Percentiles rank a stretch among this genome's conserved stretches.
Conservation (phyloP, 371 early-diverging fungal species). For the Saksenaea oblongispora region DNA sequence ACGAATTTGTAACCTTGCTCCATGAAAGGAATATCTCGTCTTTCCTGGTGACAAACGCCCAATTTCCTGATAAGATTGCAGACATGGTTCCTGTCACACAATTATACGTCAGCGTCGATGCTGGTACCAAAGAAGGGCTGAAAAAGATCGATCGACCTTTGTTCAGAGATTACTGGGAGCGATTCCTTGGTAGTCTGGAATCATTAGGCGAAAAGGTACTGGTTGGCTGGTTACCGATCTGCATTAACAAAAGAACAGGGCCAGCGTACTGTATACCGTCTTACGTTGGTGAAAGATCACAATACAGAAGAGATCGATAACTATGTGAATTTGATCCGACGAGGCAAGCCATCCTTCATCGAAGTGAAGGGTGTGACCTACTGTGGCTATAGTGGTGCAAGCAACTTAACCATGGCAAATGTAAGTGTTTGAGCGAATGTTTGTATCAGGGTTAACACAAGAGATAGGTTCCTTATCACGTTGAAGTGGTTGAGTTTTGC, state of each 20-base stretch:
- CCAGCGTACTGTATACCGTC: constrained; percentile 76
- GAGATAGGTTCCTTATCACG: constrained; percentile 70
- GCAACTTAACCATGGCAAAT: constrained; percentile 73
- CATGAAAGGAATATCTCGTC: constrained; percentile 74
- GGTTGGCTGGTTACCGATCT: neutral
- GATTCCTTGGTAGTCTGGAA: constrained; percentile 72
- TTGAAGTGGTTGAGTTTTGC: constrained; percentile 77
- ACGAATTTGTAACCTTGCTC: constrained; percentile 72
- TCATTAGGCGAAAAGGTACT: constrained; percentile 49
- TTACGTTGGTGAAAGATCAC: constrained; percentile 80
- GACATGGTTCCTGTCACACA: constrained; percentile 77
- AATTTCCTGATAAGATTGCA: constrained; percentile 74
- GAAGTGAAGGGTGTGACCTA: constrained; percentile 80
- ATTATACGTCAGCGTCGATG: constrained; percentile 82
- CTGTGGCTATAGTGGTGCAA: constrained; percentile 70
- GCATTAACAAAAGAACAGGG: constrained; percentile 39
- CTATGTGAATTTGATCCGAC: constrained; percentile 72
- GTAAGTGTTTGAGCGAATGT: constrained; percentile 27
- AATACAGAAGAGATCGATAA: constrained; percentile 74
- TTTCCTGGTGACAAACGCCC: constrained; percentile 84
- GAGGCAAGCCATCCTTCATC: constrained; percentile 79
- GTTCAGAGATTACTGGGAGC: constrained; percentile 84
- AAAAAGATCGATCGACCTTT: constrained; percentile 83
- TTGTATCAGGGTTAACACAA: neutral
- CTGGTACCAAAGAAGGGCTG: constrained; percentile 74